Evolutionary conservation across 495 filamentous ascomycete genomes (phyloP).

Genomic region (Hyaloscypha hepaticicola): DNA sequence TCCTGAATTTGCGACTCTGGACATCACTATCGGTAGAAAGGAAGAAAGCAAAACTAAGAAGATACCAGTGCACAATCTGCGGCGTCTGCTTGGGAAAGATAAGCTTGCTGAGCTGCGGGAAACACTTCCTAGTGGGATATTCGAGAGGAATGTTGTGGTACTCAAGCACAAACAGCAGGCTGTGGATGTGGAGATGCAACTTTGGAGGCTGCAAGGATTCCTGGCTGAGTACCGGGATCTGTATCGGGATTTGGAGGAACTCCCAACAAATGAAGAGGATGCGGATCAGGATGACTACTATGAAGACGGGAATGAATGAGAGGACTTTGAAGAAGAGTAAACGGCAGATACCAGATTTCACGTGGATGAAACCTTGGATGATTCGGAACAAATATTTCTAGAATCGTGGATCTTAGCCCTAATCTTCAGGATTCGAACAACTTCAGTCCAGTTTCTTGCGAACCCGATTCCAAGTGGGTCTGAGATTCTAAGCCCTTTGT

Average conservation of each 20-base stretch:
- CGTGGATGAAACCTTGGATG: too few relatives aligned
- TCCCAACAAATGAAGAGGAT: neutral
- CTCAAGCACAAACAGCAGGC: conserved; percentile 48
- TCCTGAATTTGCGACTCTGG: conserved; percentile 26
- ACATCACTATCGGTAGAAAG: neutral
- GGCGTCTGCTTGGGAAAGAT: conserved; percentile 23
- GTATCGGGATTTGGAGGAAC: neutral
- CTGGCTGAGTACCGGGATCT: conserved; percentile 33
- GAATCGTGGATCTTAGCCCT: too few relatives aligned
- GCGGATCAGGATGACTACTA: conserved; percentile 1
- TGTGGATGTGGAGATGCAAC: conserved; percentile 48
- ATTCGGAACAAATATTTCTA: too few relatives aligned
- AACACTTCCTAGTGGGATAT: conserved; percentile 29
- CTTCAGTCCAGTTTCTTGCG: too few relatives aligned
- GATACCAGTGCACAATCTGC: conserved; percentile 29
- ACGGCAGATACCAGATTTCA: too few relatives aligned
- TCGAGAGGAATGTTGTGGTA: conserved; percentile 43
- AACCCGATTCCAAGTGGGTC: too few relatives aligned
- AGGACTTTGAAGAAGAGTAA: too few relatives aligned
- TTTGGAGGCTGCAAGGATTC: conserved; percentile 72
- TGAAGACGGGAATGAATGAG: neutral
- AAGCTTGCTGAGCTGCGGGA: conserved; percentile 22
- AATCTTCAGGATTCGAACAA: too few relatives aligned
- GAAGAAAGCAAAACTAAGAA: neutral
- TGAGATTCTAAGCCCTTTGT: too few relatives aligned